Percentiles rank a stretch among this genome's conserved stretches.
phyloP scores from a whole-genome alignment of 1,284 basidiomycete genomes.

The Psilocybe mexicana region DNA sequence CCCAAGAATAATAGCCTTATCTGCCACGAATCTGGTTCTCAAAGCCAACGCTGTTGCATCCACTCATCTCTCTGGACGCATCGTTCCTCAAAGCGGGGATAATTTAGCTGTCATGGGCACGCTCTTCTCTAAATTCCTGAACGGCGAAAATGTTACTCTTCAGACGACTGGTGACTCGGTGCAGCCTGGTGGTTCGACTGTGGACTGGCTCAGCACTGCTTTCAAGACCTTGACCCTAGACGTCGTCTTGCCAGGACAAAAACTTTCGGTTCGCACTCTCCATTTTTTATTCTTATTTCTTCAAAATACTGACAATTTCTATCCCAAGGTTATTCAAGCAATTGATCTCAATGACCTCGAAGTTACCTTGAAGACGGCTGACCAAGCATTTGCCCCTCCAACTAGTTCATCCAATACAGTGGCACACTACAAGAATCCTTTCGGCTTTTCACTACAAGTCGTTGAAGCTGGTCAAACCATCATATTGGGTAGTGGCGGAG shows the following conservation, averaged over 20 bases:
- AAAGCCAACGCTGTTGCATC: constrained; percentile 50
- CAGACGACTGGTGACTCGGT: constrained; percentile 63
- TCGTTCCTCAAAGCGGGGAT: constrained; percentile 59
- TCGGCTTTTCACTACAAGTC: constrained; percentile 74
- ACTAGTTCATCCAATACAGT: constrained; percentile 61
- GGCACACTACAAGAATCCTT: constrained; percentile 75
- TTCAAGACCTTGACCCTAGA: constrained; percentile 68
- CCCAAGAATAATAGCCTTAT: constrained; percentile 44
- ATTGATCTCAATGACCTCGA: constrained; percentile 65
- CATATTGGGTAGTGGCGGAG: constrained; percentile 48
- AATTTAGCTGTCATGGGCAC: constrained; percentile 58
- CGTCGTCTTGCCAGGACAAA: constrained; percentile 66
- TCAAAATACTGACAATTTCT: not conserved
- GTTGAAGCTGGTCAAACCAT: constrained; percentile 58
- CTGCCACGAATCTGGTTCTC: constrained; percentile 52
- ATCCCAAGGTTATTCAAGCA: constrained; percentile 60
- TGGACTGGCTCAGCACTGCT: constrained; percentile 70
- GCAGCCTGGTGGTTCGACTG: constrained; percentile 55
- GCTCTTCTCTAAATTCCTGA: constrained; percentile 70
- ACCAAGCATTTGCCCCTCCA: constrained; percentile 59
- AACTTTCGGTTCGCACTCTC: constrained; percentile 43
- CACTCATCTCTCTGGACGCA: constrained; percentile 60
- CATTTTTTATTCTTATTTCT: not conserved
- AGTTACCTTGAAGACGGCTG: constrained; percentile 51
- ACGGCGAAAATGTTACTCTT: constrained; percentile 66